Percentiles rank a stretch among this genome's conserved stretches.
These are phyloP conservation scores for Alternaria alternata DNA, from an alignment of 2,329 filamentous ascomycete species.

Conservation along the genomic window DNA sequence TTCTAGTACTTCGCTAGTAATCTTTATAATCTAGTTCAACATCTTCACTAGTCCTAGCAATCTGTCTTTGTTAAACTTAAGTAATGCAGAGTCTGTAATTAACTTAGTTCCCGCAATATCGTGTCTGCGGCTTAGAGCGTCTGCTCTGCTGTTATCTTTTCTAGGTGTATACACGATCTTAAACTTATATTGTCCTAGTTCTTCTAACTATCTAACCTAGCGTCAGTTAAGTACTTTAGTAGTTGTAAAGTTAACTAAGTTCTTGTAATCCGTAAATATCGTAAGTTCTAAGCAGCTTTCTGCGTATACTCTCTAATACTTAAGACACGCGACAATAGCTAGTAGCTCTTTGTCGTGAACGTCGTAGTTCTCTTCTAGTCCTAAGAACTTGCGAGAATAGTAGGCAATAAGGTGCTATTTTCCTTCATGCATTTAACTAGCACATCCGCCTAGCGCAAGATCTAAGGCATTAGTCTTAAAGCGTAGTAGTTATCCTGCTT, in stretches of 20 bases:
- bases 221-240: constrained; percentile 34
- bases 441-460: background rate
- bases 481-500: constrained; percentile 1
- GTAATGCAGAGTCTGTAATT: too few species aligned
- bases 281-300: constrained; percentile 24
- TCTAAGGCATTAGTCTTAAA: constrained; percentile 36
- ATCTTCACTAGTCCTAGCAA: too few species aligned
- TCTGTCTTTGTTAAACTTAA: too few species aligned
- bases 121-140: too few species aligned
- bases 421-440: constrained; percentile 8
- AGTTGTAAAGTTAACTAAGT: constrained; percentile 39
- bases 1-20: too few species aligned
- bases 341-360: constrained; percentile 50
- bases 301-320: constrained; percentile 27
- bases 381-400: constrained; percentile 31
- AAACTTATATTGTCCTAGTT: too few species aligned
- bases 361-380: constrained; percentile 40
- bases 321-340: constrained; percentile 38
- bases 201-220: constrained; percentile 31
- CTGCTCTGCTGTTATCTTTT: too few species aligned
- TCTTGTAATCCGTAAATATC: constrained; percentile 41
- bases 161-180: too few species aligned
- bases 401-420: constrained; percentile 24
- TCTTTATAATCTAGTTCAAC: too few species aligned
- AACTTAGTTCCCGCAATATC: too few species aligned